phyloP scores from a whole-genome alignment of 2,329 filamentous ascomycete species.

The Aspergillus unguis region DNA sequence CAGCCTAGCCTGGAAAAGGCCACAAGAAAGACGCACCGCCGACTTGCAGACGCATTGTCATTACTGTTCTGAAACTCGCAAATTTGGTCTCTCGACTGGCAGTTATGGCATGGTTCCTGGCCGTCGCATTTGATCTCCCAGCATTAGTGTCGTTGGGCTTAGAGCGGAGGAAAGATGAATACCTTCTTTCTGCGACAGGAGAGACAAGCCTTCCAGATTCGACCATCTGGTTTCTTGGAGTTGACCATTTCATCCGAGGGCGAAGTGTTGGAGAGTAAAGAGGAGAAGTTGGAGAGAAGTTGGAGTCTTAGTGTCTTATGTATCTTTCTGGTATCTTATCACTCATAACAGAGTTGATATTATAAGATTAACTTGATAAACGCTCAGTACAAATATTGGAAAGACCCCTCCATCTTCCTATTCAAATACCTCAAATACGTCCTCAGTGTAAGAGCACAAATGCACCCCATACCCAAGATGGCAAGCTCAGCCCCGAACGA shows the following conservation, averaged over 20 bases:
- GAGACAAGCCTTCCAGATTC: not conserved
- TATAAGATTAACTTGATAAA: too few relatives aligned
- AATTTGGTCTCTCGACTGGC: not conserved
- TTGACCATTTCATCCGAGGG: not conserved
- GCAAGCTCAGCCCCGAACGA: not conserved
- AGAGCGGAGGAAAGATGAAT: not conserved
- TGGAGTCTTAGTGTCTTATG: too few relatives aligned
- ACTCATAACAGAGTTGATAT: too few relatives aligned
- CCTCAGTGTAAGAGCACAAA: not conserved
- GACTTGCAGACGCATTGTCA: not conserved
- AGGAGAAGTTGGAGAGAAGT: too few relatives aligned
- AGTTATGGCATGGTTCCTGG: not conserved
- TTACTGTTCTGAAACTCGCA: constrained; percentile 1
- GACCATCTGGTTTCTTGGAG: not conserved
- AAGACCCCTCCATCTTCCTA: not conserved
- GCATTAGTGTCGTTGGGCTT: not conserved
- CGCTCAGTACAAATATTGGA: not conserved
- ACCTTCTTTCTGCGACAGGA: not conserved
- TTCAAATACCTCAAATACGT: not conserved
- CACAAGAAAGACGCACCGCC: not conserved
- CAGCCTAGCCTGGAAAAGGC: not conserved
- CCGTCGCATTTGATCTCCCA: constrained; percentile 2
- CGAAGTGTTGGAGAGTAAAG: too few relatives aligned
- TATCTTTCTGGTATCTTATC: too few relatives aligned
- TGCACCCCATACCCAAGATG: not conserved